Percentiles rank a stretch among this genome's conserved stretches.
These are phyloP conservation scores for Aethionema arabicum DNA, from an alignment of 345 rosid genomes.

Conservation along the genomic window DNA sequence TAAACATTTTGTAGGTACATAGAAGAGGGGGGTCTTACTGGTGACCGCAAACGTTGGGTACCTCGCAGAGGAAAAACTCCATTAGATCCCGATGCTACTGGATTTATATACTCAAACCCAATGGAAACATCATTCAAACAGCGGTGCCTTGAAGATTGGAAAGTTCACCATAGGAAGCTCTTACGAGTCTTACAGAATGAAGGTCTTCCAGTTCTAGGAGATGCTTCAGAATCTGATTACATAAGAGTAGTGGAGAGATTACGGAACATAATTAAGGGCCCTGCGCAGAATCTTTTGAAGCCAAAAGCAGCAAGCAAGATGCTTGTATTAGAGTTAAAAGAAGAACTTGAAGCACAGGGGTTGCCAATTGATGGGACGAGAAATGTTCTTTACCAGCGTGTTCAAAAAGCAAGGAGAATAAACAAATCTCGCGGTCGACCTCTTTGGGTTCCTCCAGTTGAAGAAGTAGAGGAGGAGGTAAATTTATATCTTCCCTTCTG, in stretches of 20 bases:
- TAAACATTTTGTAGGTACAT: conserved; percentile 55
- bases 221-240: conserved; percentile 80
- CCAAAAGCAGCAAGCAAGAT: conserved; percentile 99
- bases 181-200: conserved; percentile 66
- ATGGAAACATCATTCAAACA: conserved; percentile 92
- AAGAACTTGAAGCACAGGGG: conserved; percentile 95
- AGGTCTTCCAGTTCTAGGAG: conserved; percentile 73
- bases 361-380: conserved; percentile 95
- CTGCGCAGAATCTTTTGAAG: conserved; percentile 71
- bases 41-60: conserved; percentile 98
- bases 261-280: conserved; percentile 74
- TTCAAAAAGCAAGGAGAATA: conserved; percentile 95
- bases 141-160: conserved; percentile 85
- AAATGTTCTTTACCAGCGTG: conserved; percentile 97
- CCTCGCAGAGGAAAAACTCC: conserved; percentile 94
- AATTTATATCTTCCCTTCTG: conserved; percentile 20
- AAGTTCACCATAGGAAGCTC: conserved; percentile 67
- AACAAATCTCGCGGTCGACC: conserved; percentile 97
- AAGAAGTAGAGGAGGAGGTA: conserved; percentile 96
- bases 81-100: conserved; percentile 87
- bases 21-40: conserved; percentile 94
- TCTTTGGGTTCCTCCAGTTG: conserved; percentile 97
- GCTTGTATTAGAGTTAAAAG: conserved; percentile 87
- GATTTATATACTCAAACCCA: conserved; percentile 83
- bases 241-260: conserved; percentile 71